Evolutionary conservation across 805 yeast species (phyloP).

Genomic region (Isabelozyma heimii): DNA sequence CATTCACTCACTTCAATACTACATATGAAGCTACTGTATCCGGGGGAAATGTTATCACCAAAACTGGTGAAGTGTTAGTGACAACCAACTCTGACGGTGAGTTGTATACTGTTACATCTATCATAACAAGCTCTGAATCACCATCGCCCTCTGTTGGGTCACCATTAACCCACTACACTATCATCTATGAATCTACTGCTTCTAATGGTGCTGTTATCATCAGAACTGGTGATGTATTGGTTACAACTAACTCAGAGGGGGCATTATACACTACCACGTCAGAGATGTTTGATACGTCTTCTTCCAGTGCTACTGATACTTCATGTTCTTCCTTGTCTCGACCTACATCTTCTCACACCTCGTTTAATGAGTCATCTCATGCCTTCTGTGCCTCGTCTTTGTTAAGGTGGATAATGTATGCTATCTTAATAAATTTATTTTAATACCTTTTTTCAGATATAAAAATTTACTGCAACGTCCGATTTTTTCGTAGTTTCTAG

Average conservation of each 20-base stretch:
- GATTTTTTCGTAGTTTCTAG: too few relatives aligned
- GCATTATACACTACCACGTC: neutral
- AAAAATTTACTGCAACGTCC: too few relatives aligned
- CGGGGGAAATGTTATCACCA: conserved; percentile 10
- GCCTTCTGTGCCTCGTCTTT: too few relatives aligned
- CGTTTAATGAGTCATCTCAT: too few relatives aligned
- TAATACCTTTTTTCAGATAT: too few relatives aligned
- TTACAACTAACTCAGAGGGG: neutral
- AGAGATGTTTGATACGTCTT: neutral
- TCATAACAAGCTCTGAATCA: neutral
- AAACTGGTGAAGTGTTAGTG: conserved; percentile 14
- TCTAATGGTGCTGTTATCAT: neutral
- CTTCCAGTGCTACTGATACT: neutral
- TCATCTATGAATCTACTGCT: neutral
- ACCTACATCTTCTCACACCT: too few relatives aligned
- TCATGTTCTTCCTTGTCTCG: too few relatives aligned
- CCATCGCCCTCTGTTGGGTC: neutral
- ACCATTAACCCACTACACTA: neutral
- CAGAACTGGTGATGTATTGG: neutral
- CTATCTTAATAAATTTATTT: too few relatives aligned
- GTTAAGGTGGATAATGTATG: too few relatives aligned
- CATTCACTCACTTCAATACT: conserved; percentile 10
- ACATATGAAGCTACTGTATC: conserved; percentile 8
- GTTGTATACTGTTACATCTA: conserved; percentile 7
- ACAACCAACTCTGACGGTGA: conserved; percentile 9